Base-by-base conservation (phyloP, 78 protist genomes). In the Dictyostelium capitatum region DNA sequence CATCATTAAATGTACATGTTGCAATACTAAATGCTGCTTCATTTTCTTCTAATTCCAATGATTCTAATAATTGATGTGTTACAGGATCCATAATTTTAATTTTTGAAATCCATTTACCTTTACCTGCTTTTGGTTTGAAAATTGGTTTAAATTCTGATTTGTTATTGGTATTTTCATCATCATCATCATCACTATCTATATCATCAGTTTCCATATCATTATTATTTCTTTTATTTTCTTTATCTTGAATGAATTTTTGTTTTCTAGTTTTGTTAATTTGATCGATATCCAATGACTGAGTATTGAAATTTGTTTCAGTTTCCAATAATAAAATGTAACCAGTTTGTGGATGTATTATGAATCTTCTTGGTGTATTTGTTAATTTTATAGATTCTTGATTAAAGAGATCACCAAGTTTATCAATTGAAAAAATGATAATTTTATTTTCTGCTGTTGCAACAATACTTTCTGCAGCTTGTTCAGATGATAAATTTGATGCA, bases 391-490 rank as follows among this genome's bases (percentile, higher is more conserved):
- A 3, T 2, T 30, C 80, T 73, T 96, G 97, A 89, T 96, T 97
- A 97, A 98, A 98, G 6, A 69, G 37, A 6, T 94, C 96, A 80
- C 98, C 98, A 17, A 98, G 82, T 37, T 89, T 47, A 11, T 97
- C 98, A 32, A 97, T 32, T 15, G 96, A 6, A 30, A 97, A 17
- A 78, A 98, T 97, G 73, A 89, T 74, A 15, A 99, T 78, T 17
- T 91, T 78, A 84, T 84, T 96, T 28, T 95, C 97, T 1, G 98
- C 74, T 11, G 98, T 82, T 19, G 97, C 98, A 2, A 98, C 98
- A 8, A 98, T 17, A 56, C 99, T 99, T 48, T 98, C 99, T 12
- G 99, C 97, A n/a, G 96, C 97, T 65, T 96, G 96, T 43, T 94
- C 99, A 2, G 99, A 97, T 19, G 95, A 4, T 79, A 99, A 97